Base-by-base conservation (phyloP, 2,329 filamentous ascomycete species). In the Fusarium verticillioides region DNA sequence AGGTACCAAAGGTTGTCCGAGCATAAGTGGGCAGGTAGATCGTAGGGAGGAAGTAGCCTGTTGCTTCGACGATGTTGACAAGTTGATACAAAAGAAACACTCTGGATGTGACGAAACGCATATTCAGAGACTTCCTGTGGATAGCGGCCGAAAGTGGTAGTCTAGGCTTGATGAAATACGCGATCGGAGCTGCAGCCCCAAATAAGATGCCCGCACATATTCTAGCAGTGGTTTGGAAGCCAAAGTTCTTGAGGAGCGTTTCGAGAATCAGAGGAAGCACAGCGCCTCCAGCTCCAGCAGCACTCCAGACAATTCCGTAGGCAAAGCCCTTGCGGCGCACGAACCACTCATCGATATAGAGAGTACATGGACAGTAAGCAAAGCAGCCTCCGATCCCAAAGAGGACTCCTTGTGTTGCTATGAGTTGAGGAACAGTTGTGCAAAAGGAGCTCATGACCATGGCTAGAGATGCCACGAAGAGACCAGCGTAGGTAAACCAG, bases 301-400 rank as follows among this genome's bases (percentile, higher is more conserved):
- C 68, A 13, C 68, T 70, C 82, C 58, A 88, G 79, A 91, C 87
- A 47, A 89, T 85, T 10, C 89, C 90, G 69, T 88, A 88, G 7
- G 88, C 88, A 34, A 90, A 78, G 0, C 73, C 73, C 10, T 72
- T 77, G 7, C 75, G 73, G 13, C 63, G 62, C 6, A 75, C 69
- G 77, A 90, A 90, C 87, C 87, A 90, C 73, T 90, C 87, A 63
- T 90, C 86, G 58, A 90, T 81, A 75, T 88, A 89, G 43, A 85
- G 77, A 42, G 88, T 85, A 70, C 85, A 86, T 9, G 88, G 87
- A 28, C 83, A 84, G 69, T 88, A 89, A n/a, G 85, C 80, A 37
- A 88, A 79, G 11, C 83, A 80, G n/a, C 87, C 87, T 21, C 88
- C 88, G 9, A 90, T 66, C 15, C 84, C 88, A 74, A 88, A 91